Conservation (phyloP, 2,329 filamentous ascomycete genomes). For the Beauveria bassiana region DNA sequence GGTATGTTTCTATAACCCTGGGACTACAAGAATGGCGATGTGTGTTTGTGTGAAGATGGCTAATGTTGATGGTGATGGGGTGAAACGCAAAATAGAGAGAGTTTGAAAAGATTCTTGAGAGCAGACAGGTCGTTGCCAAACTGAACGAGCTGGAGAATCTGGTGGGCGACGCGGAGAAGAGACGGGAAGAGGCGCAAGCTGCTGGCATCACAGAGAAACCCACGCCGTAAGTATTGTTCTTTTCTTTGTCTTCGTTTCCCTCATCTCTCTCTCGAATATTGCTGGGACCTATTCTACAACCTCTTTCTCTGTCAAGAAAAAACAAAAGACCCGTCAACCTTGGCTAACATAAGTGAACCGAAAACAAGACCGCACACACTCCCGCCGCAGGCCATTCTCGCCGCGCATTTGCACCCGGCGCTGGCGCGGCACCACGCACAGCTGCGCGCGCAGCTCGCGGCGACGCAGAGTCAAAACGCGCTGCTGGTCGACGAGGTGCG, state of each 20-base stretch:
- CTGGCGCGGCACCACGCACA: slow-evolving; percentile 45
- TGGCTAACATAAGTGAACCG: background rate
- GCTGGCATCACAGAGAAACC: slow-evolving; percentile 23
- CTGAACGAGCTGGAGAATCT: slow-evolving; percentile 53
- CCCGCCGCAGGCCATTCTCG: slow-evolving; percentile 42
- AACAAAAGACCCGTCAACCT: background rate
- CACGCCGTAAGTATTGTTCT: slow-evolving; percentile 33
- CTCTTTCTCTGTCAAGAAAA: too few relatives aligned
- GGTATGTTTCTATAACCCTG: slow-evolving; percentile 22
- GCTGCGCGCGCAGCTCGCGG: slow-evolving; percentile 50
- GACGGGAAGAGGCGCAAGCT: slow-evolving; percentile 24
- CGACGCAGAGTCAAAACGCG: slow-evolving; percentile 49
- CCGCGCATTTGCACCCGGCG: slow-evolving; percentile 47
- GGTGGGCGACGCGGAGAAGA: slow-evolving; percentile 39
- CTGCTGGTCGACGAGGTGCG: slow-evolving; percentile 42
- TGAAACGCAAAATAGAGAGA: slow-evolving; percentile 33
- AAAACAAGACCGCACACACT: slow-evolving; percentile 45
- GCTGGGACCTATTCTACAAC: too few relatives aligned
- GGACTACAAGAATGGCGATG: background rate
- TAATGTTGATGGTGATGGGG: background rate
- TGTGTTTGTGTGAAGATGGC: background rate
- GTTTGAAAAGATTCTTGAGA: slow-evolving; percentile 46
- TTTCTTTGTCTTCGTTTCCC: background rate
- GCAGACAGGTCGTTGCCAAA: slow-evolving; percentile 45
- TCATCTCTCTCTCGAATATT: background rate